Evolutionary conservation across 768 basidiomycete species (phyloP), one percentile per base, ranked within the genome.

Genomic region (Leccinum obscurum): DNA sequence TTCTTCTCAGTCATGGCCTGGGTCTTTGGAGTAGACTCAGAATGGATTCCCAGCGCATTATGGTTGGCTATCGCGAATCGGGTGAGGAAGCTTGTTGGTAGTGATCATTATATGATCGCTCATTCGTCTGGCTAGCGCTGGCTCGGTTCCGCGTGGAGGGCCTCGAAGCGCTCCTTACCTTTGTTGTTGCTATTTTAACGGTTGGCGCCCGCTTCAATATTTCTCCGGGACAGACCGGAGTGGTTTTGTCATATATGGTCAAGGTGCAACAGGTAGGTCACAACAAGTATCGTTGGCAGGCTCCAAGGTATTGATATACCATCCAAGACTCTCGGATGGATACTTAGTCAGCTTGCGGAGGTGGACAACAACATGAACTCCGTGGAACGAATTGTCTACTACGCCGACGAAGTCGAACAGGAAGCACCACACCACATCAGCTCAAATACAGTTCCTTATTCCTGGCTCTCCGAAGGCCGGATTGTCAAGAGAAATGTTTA

Each of bases 1-100:
- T 98, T 98, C 86, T 98, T 98, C 68, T 93, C 95, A 58, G 94
- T 96, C 63, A 95, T 99, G 91, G 91, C 95, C n/a, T 85, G 90
- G 52, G 94, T 99, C 17, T 99, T 97, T 69, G 92, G 86, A 53
- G 35, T 22, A 2, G 28, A 54, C 30, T 52, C 50, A 62, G 59
- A 22, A 39, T 28, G 22, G n/a, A 50, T 57, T 44, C 28, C 4
- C 57, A 70, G 89, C 44, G 93, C 94, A 2, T 95, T 95, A 72
- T 94, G 89, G 86, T 75, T 95, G 64, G 92, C 90, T 0, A 83
- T 93, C 44, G 81, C 87, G 20, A 94, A 95, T 71, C 93, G 95
- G 75, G 85, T 84, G 55, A 52, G 62, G 5, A 53, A 52, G 24
- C 30, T 24, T 32, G 10, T 11, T 9, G 4, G 8, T 44, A n/a